Evolutionary conservation across 2,329 filamentous ascomycete genomes (phyloP), one percentile per base, ranked within the genome.

Genomic region (Cladorrhinum sp.): DNA sequence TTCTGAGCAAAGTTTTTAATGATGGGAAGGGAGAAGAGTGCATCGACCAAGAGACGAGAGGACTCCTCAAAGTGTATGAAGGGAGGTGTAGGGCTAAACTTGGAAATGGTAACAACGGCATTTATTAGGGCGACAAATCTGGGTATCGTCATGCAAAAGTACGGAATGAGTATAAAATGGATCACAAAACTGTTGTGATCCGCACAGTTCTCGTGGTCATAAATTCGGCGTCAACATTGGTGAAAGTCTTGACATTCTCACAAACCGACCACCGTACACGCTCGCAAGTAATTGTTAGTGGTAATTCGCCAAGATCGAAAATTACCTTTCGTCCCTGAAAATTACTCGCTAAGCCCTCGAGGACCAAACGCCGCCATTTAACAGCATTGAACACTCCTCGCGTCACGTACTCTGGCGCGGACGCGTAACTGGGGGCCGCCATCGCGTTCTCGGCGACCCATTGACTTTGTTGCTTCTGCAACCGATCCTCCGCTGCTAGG

Each of bases 11-110:
- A 3, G 70, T 79, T 0, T 67, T 82, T 5, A 66, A 63, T 2
- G 70, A 69, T 3, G 68, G 65, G 7, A 69, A 65, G 14, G 67
- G 63, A 3, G 65, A 68, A 3, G 73, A 69, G 6, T 39, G 36
- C 12, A 36, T 84, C 12, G 81, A 84, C 24, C 63, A 63, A 2
- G 81, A 83, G 51, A 77, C 78, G 6, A 69, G 69, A 53, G 68
- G 70, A 50, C 59, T 78, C 51, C 65, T 85, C 48, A 59, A 62
- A 48, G 70, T 73, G 36, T 85, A 85, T 56, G 72, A 77, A 65
- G 65, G 55, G 21, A 79, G 72, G 66, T 82, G 80, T 61, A 65
- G 62, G 9, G 69, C 72, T 36, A 80, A 70, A 62, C 49, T 58
- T 54, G 50, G 51, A 24, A 6, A 33, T 46, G n/a, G 26, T 28